Evolutionary conservation across 1,284 basidiomycete genomes (phyloP).

Genomic region (Afroboletus lepidellus): DNA sequence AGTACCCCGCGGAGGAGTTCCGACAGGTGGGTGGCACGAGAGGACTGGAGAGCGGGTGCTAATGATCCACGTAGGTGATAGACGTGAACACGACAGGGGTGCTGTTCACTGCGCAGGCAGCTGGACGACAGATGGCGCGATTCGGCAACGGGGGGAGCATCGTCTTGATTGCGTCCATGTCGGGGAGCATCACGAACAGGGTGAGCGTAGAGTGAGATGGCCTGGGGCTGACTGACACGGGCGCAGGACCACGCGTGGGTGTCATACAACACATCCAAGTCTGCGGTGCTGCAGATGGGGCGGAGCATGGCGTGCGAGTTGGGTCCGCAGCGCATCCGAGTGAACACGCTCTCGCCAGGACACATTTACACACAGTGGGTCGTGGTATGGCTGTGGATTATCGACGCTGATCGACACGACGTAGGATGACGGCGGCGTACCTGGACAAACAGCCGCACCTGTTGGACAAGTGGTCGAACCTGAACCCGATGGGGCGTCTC

Average conservation of each 20-base stretch:
- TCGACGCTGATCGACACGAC: neutral
- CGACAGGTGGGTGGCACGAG: conserved; percentile 46
- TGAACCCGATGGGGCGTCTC: conserved; percentile 75
- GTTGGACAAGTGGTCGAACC: conserved; percentile 66
- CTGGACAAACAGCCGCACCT: conserved; percentile 70
- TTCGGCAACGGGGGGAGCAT: conserved; percentile 78
- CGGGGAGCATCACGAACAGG: conserved; percentile 79
- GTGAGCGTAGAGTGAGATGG: conserved; percentile 37
- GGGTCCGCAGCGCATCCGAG: conserved; percentile 66
- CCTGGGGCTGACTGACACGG: neutral
- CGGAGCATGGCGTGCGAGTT: conserved; percentile 85
- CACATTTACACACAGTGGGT: conserved; percentile 71
- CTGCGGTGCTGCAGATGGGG: conserved; percentile 79
- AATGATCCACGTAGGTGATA: conserved; percentile 48
- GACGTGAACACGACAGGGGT: conserved; percentile 78
- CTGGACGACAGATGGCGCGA: conserved; percentile 71
- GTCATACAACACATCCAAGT: conserved; percentile 81
- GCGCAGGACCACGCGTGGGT: conserved; percentile 70
- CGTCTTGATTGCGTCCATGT: conserved; percentile 81
- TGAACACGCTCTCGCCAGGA: conserved; percentile 76
- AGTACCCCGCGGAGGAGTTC: conserved; percentile 71
- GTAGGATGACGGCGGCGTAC: conserved; percentile 76
- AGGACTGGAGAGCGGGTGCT: neutral
- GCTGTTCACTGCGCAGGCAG: conserved; percentile 76
- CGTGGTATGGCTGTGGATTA: neutral